Base-by-base conservation (phyloP, 1,284 basidiomycete genomes). In the Microbotryum intermedium region DNA sequence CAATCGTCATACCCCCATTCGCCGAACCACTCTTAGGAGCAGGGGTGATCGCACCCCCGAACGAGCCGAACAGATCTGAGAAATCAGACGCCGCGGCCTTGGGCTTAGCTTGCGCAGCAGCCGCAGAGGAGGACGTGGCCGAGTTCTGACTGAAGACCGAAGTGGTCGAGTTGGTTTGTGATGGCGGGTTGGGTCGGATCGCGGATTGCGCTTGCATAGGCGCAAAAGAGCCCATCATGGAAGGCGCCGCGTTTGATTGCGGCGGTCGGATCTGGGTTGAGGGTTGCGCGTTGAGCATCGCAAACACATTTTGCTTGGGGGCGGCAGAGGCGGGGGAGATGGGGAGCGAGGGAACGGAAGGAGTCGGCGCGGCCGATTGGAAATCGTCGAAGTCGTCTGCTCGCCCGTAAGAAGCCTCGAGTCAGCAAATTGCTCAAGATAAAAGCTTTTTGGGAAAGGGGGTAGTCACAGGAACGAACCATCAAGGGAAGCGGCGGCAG, bases 341-440 rank as follows among this genome's bases (percentile, higher is more conserved):
- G 58, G 46, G 72, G 68, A 57, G 70, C 60, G 62, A 64, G 16
- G 61, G 9, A 10, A 71, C 69, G 8, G 64, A 21, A 3, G 76
- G 68, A 3, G 77, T 72, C 0, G 82, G 75, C 2, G 86, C 85
- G 1, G 89, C 88, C 54, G 82, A 83, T 76, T 92, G 86, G 79
- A 94, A 95, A 74, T 93, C 91, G 64, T 84, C 87, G 73, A 95
- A 94, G 63, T 95, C 91, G 69, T 94, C 91, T 65, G 48, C 20
- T 6, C 11, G 46, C 23, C 46, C 34, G 26, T n/a, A n/a, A 39
- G 20, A 29, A 58, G 51, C 42, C n/a, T n/a, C n/a, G n/a, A n/a
- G n/a, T n/a, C n/a, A n/a, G n/a, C n/a, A n/a, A n/a, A n/a, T n/a
- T n/a, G n/a, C n/a, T n/a, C n/a, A n/a, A n/a, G n/a, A n/a, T n/a